Evolutionary conservation across 352 stramenopile species (phyloP), one percentile per base, ranked within the genome.

Genomic region (Globisporangium uncinulatum): DNA sequence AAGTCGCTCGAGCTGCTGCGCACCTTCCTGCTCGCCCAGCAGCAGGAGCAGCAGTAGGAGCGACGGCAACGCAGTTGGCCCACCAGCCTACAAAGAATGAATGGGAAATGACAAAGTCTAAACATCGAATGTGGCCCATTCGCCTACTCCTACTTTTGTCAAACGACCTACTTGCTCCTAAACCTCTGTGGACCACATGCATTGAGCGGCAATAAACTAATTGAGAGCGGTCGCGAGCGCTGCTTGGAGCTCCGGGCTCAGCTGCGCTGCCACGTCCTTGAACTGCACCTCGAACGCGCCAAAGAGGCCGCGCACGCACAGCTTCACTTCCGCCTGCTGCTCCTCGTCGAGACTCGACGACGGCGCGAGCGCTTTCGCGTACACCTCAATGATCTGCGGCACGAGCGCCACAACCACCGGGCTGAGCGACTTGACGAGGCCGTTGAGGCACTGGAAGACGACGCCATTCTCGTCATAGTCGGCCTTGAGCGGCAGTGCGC

Each of bases 391-490:
- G 48, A 96, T 72, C 53, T 87, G 73, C 24, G 80, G 76, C 66
- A 92, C 78, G 60, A 86, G 54, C 54, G 71, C 79, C 47, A 92
- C 72, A 13, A 80, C 73, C 15, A 67, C 85, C 13, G 91, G 63
- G 66, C 98, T 91, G 58, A 97, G 92, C 69, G 81, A 86, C 70
- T 92, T 75, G 44, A 98, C 73, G 42, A 99, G 76, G n/a, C 90
- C 89, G 50, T 97, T 89, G 15, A 99, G 69, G 71, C 90, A 98
- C 51, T 76, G 84, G 79, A 98, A 99, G 11, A 98, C 94, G 14
- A 96, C 92, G 60, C 94, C 76, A 65, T 96, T 98, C 76, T 99
- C 97, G 56, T 95, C 94, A 69, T 97, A 96, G 76, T 99, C 97
- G 51, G 80, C 93, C 77, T 98, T 98, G 51, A 99, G 76, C 21